Conservation (phyloP, 345 rosid species). For the Populus pruinosa region DNA sequence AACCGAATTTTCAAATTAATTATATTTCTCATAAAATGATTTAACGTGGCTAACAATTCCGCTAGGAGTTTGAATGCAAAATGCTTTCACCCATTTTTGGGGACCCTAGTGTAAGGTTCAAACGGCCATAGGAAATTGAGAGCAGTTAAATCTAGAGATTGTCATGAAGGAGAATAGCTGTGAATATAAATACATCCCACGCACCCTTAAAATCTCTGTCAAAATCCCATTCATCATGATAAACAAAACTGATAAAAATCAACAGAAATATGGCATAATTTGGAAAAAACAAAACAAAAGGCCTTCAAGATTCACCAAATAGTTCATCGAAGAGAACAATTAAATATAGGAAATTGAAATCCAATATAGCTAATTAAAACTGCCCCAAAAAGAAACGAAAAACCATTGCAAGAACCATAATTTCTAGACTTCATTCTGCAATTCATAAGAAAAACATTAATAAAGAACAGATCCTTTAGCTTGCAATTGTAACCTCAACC, state of each 20-base stretch:
- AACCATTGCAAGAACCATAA: background rate
- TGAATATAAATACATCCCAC: background rate
- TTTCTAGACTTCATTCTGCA: background rate
- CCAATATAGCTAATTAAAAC: background rate
- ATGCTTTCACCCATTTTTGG: background rate
- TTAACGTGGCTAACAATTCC: no score
- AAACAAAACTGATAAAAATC: background rate
- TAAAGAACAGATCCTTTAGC: background rate
- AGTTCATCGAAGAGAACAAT: background rate
- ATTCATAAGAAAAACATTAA: background rate
- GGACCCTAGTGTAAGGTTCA: background rate
- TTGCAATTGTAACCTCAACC: constrained; percentile 51
- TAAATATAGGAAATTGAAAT: background rate
- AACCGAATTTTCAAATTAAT: background rate
- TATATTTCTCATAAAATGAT: no score
- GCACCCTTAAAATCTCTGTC: background rate
- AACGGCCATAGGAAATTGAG: background rate
- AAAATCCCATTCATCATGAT: background rate
- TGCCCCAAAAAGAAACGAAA: background rate
- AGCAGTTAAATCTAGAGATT: background rate
- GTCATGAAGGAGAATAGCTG: background rate
- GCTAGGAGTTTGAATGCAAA: no score
- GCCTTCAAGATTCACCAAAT: background rate
- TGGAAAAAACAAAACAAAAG: no score
- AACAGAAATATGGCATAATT: no score